phyloP scores from a whole-genome alignment of 2,329 filamentous ascomycete species.

The Samsoniella hepiali region DNA sequence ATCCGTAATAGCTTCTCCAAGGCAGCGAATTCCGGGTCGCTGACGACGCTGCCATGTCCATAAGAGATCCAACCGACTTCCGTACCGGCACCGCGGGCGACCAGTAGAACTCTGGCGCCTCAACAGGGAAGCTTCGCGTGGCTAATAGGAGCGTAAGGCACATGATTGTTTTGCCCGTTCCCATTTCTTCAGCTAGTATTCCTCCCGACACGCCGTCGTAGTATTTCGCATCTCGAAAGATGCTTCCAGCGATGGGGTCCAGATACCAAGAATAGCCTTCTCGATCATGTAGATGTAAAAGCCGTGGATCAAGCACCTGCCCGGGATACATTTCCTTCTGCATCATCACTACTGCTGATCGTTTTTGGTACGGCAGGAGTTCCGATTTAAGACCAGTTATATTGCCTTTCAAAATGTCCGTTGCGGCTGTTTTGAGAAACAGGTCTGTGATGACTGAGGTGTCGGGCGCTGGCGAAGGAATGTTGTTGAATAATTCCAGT shows the following conservation, averaged over 20 bases:
- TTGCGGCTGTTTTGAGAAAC: slow-evolving; percentile 51
- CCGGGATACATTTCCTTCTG: slow-evolving; percentile 69
- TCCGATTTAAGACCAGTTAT: slow-evolving; percentile 59
- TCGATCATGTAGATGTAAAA: slow-evolving; percentile 60
- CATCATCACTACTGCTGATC: slow-evolving; percentile 79
- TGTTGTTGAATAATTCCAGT: slow-evolving; percentile 68
- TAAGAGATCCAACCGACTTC: slow-evolving; percentile 57
- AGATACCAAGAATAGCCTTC: slow-evolving; percentile 64
- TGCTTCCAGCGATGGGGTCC: slow-evolving; percentile 59
- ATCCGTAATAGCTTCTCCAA: slow-evolving; percentile 65
- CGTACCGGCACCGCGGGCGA: slow-evolving; percentile 36
- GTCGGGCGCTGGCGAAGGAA: slow-evolving; percentile 65
- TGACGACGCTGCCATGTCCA: slow-evolving; percentile 72
- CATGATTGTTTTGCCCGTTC: slow-evolving; percentile 82
- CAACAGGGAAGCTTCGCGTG: slow-evolving; percentile 65
- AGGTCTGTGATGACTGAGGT: slow-evolving; percentile 45
- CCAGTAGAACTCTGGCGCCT: slow-evolving; percentile 61
- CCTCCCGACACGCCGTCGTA: slow-evolving; percentile 77
- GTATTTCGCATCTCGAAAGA: slow-evolving; percentile 62
- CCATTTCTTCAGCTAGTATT: slow-evolving; percentile 78
- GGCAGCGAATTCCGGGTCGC: slow-evolving; percentile 65
- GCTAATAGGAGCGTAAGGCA: slow-evolving; percentile 74
- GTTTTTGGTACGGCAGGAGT: slow-evolving; percentile 75
- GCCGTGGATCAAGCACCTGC: slow-evolving; percentile 68
- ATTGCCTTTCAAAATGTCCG: slow-evolving; percentile 50